Conservation (phyloP, 2,329 filamentous ascomycete species). For the Sordariomycetes sp. region DNA sequence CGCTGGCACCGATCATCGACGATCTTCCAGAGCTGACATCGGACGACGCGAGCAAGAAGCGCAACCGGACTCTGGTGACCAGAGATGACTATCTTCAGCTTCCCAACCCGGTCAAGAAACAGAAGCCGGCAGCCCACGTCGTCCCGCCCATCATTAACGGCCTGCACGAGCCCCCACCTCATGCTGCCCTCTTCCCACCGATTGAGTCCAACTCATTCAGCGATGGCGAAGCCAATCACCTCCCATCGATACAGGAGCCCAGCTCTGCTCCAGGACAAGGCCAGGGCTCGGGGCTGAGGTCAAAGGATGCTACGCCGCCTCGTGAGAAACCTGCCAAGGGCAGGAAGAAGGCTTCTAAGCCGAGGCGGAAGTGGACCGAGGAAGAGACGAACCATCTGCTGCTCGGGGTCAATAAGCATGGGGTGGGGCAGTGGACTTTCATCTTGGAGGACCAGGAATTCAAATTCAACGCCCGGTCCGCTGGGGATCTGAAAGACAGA, state of each 20-base stretch:
- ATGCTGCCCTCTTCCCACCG: constrained; percentile 53
- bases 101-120: constrained; percentile 56
- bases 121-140: constrained; percentile 43
- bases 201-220: constrained; percentile 50
- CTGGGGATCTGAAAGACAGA: constrained; percentile 56
- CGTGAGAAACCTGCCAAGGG: no score
- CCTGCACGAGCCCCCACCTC: constrained; percentile 51
- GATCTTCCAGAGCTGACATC: constrained; percentile 26
- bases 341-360: constrained; percentile 46
- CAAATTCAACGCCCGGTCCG: constrained; percentile 50
- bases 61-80: constrained; percentile 31
- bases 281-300: no score
- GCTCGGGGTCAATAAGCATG: constrained; percentile 51
- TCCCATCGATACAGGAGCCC: constrained; percentile 33
- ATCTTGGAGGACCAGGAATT: constrained; percentile 54
- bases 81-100: constrained; percentile 57
- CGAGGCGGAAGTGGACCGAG: constrained; percentile 55
- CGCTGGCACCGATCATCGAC: constrained; percentile 35
- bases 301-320: no score
- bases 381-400: constrained; percentile 55
- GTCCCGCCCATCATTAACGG: constrained; percentile 59
- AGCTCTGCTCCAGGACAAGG: no score
- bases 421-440: constrained; percentile 56
- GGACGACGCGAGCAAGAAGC: constrained; percentile 45
- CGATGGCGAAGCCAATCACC: constrained; percentile 32